These are phyloP conservation scores for Solanum chiquidenum DNA, from an alignment of 257 asterid genomes.

Conservation along the genomic window DNA sequence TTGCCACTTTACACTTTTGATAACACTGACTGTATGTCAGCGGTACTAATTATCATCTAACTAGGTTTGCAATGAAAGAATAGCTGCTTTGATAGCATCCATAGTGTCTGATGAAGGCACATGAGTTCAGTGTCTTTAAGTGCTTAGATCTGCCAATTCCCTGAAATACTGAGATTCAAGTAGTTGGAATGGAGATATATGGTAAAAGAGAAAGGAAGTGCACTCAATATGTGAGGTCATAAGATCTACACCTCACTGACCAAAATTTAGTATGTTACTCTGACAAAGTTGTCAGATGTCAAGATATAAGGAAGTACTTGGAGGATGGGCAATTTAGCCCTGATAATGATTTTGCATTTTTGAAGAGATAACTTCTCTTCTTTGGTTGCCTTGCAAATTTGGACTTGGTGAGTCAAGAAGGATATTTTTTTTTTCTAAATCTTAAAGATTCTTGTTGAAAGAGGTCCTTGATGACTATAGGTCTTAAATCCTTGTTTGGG, in stretches of 20 bases:
- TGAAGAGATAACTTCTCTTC: background rate
- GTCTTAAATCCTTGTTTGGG: background rate
- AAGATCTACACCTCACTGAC: background rate
- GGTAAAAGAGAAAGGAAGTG: background rate
- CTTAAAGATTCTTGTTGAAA: background rate
- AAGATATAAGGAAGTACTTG: background rate
- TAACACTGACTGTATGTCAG: background rate
- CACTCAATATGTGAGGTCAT: background rate
- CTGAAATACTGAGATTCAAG: background rate
- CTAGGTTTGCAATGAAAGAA: background rate
- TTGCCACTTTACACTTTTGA: background rate
- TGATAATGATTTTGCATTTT: background rate
- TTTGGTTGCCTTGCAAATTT: background rate
- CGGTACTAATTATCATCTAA: background rate
- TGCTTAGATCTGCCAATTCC: background rate
- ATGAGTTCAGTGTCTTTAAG: background rate
- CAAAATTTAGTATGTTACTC: background rate
- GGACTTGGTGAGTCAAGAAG: background rate
- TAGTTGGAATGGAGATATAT: background rate
- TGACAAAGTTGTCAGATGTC: background rate
- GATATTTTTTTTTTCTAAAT: background rate
- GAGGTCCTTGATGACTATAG: background rate
- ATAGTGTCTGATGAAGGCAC: background rate
- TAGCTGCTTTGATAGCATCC: background rate
- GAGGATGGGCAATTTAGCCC: background rate